Evolutionary conservation across 768 basidiomycete genomes (phyloP).

Genomic region (Agrocybe pediades): DNA sequence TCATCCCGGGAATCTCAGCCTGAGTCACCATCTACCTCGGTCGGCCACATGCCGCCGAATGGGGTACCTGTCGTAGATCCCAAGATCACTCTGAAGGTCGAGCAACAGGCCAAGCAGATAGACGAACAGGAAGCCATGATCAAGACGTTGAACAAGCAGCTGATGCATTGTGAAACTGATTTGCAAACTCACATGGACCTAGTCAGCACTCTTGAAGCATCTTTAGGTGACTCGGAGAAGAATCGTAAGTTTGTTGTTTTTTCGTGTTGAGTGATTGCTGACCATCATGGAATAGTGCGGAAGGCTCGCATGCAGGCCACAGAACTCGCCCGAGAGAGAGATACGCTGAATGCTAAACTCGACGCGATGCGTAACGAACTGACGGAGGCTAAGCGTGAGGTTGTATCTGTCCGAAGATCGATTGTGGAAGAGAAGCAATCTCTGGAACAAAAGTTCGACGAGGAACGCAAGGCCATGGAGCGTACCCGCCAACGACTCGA

Average conservation of each 20-base stretch:
- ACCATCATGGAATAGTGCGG: slow-evolving; percentile 55
- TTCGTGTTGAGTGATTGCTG: slow-evolving; percentile 6
- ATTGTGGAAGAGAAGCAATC: slow-evolving; percentile 89
- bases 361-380: slow-evolving; percentile 73
- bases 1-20: slow-evolving; percentile 71
- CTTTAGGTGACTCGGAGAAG: slow-evolving; percentile 90
- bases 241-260: slow-evolving; percentile 62
- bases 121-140: slow-evolving; percentile 91
- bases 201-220: slow-evolving; percentile 80
- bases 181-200: slow-evolving; percentile 91
- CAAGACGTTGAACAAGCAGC: slow-evolving; percentile 90
- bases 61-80: slow-evolving; percentile 46
- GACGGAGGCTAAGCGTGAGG: slow-evolving; percentile 77
- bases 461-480: slow-evolving; percentile 89
- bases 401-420: slow-evolving; percentile 73
- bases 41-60: slow-evolving; percentile 47
- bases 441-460: slow-evolving; percentile 78
- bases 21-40: slow-evolving; percentile 70
- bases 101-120: slow-evolving; percentile 73
- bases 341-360: slow-evolving; percentile 66
- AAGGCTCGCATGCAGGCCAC: slow-evolving; percentile 94
- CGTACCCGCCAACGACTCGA: slow-evolving; percentile 87
- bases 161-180: slow-evolving; percentile 92
- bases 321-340: slow-evolving; percentile 85
- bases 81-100: slow-evolving; percentile 60